These are phyloP conservation scores for Rhizoctonia solani DNA, from an alignment of 1,284 basidiomycete genomes.

Conservation along the genomic window DNA sequence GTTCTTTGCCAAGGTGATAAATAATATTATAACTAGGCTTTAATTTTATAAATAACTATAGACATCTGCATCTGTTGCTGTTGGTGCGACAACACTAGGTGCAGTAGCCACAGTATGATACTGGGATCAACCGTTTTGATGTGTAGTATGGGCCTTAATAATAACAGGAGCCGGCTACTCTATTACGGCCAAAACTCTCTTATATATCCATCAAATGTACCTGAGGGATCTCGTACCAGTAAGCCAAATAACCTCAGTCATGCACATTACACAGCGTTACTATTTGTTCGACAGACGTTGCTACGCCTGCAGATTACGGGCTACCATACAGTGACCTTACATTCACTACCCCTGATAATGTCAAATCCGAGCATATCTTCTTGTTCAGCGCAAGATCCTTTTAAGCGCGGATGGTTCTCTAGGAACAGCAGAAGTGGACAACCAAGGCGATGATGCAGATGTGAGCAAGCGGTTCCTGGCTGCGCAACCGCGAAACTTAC, in stretches of 20 bases:
- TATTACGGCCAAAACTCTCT: slow-evolving; percentile 86
- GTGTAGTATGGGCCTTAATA: not conserved
- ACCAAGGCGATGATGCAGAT: slow-evolving; percentile 49
- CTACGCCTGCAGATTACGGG: slow-evolving; percentile 68
- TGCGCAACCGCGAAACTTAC: slow-evolving; percentile 10
- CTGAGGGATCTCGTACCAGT: slow-evolving; percentile 80
- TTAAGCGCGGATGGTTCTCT: slow-evolving; percentile 32
- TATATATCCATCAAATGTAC: slow-evolving; percentile 89
- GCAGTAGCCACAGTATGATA: not conserved
- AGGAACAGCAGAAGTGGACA: slow-evolving; percentile 42
- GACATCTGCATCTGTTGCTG: slow-evolving; percentile 20
- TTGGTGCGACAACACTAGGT: slow-evolving; percentile 27
- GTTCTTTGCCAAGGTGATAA: slow-evolving; percentile 19
- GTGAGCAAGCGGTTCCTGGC: slow-evolving; percentile 43
- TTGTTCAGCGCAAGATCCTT: slow-evolving; percentile 50
- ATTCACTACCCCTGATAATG: slow-evolving; percentile 63
- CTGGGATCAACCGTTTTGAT: not conserved
- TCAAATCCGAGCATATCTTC: slow-evolving; percentile 66
- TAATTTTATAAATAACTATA: not conserved
- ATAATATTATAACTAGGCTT: not conserved
- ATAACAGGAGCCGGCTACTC: slow-evolving; percentile 68
- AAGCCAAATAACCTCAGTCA: slow-evolving; percentile 36
- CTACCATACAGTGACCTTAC: slow-evolving; percentile 74
- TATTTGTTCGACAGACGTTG: slow-evolving; percentile 59
- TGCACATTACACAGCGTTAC: not conserved